Evolutionary conservation across 1,284 basidiomycete genomes (phyloP).

Genomic region (Trichosporon asahii): DNA sequence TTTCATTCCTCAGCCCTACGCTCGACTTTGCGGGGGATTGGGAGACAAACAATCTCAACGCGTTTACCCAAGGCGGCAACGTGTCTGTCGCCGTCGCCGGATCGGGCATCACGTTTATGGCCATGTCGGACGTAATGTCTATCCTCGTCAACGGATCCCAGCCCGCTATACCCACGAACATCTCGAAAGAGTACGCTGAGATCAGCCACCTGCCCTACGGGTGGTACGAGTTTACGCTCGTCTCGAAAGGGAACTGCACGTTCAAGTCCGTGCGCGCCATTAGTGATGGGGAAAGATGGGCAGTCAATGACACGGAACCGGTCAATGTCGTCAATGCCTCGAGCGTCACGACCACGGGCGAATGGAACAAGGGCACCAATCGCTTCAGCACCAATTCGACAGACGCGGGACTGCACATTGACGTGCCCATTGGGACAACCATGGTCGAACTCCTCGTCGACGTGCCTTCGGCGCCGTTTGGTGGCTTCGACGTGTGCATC

Average conservation of each 20-base stretch:
- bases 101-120: background rate
- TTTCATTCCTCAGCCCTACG: background rate
- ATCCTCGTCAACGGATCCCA: background rate
- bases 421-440: background rate
- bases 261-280: background rate
- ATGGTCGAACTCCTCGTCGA: conserved; percentile 6
- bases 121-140: background rate
- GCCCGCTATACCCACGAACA: background rate
- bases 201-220: background rate
- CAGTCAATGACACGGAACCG: background rate
- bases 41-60: background rate
- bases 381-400: background rate
- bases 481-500: background rate
- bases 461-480: background rate
- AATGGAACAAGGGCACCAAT: background rate
- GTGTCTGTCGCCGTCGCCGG: background rate
- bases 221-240: background rate
- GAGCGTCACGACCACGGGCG: background rate
- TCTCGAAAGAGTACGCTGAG: background rate
- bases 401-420: background rate
- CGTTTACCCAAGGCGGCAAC: background rate
- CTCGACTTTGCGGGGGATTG: background rate
- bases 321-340: background rate
- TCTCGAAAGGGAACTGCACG: background rate
- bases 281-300: background rate